Evolutionary conservation across 2,329 filamentous ascomycete species (phyloP).

Genomic region (Falciphora oryzae): DNA sequence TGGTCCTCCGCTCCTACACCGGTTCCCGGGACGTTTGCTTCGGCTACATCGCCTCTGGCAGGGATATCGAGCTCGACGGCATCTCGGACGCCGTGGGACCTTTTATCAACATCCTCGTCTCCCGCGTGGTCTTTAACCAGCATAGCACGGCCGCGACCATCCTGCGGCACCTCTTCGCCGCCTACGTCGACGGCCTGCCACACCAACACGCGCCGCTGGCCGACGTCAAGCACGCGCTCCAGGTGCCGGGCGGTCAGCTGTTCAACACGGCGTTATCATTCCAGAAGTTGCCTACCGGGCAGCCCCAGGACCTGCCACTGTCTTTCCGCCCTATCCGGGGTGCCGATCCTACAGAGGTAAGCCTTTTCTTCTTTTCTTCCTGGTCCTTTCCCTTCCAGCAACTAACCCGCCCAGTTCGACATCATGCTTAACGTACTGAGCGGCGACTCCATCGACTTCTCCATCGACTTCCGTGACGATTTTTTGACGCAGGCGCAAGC

Average conservation of each 20-base stretch:
- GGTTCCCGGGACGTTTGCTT: conserved; percentile 17
- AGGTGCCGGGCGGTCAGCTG: conserved; percentile 8
- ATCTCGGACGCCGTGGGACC: conserved; percentile 24
- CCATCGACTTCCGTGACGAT: not conserved
- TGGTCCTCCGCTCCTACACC: not conserved
- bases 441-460: not conserved
- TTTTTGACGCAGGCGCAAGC: not conserved
- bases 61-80: conserved; percentile 19
- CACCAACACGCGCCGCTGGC: not conserved
- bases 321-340: not conserved
- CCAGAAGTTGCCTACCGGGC: not conserved
- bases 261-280: conserved; percentile 10
- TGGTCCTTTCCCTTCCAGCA: no score
- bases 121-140: conserved; percentile 19
- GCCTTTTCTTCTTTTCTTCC: not conserved
- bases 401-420: not conserved
- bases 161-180: not conserved
- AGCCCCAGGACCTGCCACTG: not conserved
- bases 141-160: conserved; percentile 9
- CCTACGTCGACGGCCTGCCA: not conserved
- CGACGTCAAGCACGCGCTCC: conserved; percentile 1
- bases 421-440: not conserved
- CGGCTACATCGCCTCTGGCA: conserved; percentile 23
- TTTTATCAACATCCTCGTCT: conserved; percentile 25
- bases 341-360: conserved; percentile 1